These are phyloP conservation scores for Ophiostoma triangulosporum DNA, from an alignment of 2,329 filamentous ascomycete genomes.

Conservation along the genomic window DNA sequence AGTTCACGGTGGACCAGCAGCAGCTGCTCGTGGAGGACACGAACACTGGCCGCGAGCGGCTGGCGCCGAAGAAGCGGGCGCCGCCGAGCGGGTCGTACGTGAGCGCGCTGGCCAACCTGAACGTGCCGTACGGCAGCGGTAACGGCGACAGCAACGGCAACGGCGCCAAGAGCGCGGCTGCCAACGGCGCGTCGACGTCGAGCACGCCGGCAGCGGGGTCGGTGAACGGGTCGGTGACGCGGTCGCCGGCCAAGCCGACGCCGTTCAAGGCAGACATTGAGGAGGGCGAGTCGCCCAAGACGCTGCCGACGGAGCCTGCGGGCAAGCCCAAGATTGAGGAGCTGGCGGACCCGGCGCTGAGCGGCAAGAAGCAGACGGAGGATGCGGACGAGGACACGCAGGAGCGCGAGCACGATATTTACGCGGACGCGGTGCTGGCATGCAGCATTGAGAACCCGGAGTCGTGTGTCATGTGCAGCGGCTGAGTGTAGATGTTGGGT, in stretches of 20 bases:
- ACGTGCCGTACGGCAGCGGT: conserved; percentile 49
- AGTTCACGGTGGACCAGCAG: conserved; percentile 98
- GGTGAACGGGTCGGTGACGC: conserved; percentile 29
- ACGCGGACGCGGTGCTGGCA: conserved; percentile 77
- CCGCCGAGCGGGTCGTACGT: conserved; percentile 40
- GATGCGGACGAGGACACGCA: conserved; percentile 59
- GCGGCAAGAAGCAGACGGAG: conserved; percentile 52
- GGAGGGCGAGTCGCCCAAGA: conserved; percentile 68
- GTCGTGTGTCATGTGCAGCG: conserved; percentile 92
- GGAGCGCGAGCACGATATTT: conserved; percentile 80
- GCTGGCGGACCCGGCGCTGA: conserved; percentile 40
- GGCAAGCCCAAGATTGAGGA: conserved; percentile 51
- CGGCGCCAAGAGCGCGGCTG: conserved; percentile 23
- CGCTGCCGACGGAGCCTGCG: conserved; percentile 57
- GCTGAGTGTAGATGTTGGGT: conserved; percentile 37
- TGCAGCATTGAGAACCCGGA: conserved; percentile 98
- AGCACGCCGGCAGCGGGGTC: conserved; percentile 38
- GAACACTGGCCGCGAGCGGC: conserved; percentile 52
- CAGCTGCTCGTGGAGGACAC: conserved; percentile 78
- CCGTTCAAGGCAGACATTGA: conserved; percentile 64
- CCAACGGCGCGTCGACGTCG: conserved; percentile 56
- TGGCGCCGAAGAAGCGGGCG: conserved; percentile 55
- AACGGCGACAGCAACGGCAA: conserved; percentile 31
- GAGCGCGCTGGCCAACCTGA: conserved; percentile 30
- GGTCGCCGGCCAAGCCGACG: conserved; percentile 47